Percentiles rank a stretch among this genome's conserved stretches.
These are phyloP conservation scores for Mortierella antarctica DNA, from an alignment of 192 early-diverging fungal genomes.

Conservation along the genomic window DNA sequence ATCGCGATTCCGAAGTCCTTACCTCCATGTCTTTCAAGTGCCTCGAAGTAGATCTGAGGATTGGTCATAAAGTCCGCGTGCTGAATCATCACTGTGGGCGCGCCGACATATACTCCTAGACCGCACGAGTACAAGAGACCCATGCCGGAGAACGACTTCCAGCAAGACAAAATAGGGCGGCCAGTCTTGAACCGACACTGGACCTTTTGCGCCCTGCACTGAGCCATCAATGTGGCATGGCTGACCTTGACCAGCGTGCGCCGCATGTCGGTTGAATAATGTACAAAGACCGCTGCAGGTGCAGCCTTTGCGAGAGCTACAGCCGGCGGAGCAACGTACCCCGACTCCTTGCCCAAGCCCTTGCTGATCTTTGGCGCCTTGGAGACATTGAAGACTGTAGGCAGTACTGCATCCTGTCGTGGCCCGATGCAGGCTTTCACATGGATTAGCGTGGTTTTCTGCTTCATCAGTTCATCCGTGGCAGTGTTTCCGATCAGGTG, in stretches of 20 bases:
- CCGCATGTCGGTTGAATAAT: conserved; percentile 62
- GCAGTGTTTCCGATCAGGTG: conserved; percentile 70
- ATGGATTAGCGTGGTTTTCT: conserved; percentile 63
- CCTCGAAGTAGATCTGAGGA: conserved; percentile 80
- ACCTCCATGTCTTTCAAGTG: conserved; percentile 74
- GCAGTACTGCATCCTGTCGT: conserved; percentile 61
- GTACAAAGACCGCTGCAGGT: conserved; percentile 69
- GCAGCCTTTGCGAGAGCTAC: conserved; percentile 32
- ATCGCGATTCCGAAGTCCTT: background rate
- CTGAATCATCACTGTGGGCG: conserved; percentile 71
- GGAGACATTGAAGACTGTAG: conserved; percentile 67
- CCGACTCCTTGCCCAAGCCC: conserved; percentile 67
- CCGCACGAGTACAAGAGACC: conserved; percentile 55
- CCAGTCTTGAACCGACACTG: conserved; percentile 66
- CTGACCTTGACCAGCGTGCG: conserved; percentile 58
- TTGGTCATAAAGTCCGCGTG: conserved; percentile 68
- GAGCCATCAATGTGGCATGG: conserved; percentile 66
- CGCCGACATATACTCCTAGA: conserved; percentile 56
- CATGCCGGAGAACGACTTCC: conserved; percentile 50
- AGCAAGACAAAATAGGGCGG: conserved; percentile 56
- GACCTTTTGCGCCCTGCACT: conserved; percentile 71
- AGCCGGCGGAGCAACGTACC: conserved; percentile 45
- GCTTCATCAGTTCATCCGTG: conserved; percentile 75
- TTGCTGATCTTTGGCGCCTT: conserved; percentile 76
- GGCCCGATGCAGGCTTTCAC: conserved; percentile 64